Conservation (phyloP, 306 rosid species). For the Crotalaria pallida region DNA sequence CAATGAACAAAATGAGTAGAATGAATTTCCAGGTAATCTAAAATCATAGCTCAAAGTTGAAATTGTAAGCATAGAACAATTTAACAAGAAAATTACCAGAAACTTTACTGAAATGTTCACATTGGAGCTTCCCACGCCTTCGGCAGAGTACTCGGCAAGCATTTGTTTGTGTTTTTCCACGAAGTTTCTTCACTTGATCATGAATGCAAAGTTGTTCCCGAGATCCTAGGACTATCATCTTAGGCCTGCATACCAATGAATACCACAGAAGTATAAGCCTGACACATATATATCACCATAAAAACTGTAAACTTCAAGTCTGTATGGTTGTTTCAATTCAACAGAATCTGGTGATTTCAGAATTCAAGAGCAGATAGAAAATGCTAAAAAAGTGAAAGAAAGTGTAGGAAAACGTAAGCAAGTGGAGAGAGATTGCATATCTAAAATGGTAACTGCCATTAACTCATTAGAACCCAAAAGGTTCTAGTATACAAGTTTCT, state of each 20-base stretch:
- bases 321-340: background rate
- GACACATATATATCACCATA: constrained; percentile 9
- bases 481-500: background rate
- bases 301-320: background rate
- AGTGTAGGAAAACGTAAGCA: background rate
- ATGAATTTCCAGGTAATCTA: background rate
- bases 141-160: constrained; percentile 65
- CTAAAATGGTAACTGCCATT: background rate
- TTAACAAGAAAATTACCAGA: constrained; percentile 35
- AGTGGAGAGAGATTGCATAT: background rate
- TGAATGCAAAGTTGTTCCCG: constrained; percentile 94
- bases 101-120: constrained; percentile 45
- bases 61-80: background rate
- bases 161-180: constrained; percentile 69
- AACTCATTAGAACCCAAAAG: background rate
- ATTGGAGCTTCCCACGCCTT: constrained; percentile 41
- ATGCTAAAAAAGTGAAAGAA: background rate
- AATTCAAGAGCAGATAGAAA: background rate
- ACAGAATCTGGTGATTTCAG: background rate
- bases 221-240: constrained; percentile 89
- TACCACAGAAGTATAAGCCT: constrained; percentile 11
- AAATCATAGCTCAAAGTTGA: background rate
- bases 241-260: constrained; percentile 58
- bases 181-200: constrained; percentile 72
- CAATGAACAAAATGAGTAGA: background rate